A percentile compares a stretch with the other conserved stretches of the same genome.
phyloP scores from a whole-genome alignment of 805 yeast species.

The Candida vartiovaarae region DNA sequence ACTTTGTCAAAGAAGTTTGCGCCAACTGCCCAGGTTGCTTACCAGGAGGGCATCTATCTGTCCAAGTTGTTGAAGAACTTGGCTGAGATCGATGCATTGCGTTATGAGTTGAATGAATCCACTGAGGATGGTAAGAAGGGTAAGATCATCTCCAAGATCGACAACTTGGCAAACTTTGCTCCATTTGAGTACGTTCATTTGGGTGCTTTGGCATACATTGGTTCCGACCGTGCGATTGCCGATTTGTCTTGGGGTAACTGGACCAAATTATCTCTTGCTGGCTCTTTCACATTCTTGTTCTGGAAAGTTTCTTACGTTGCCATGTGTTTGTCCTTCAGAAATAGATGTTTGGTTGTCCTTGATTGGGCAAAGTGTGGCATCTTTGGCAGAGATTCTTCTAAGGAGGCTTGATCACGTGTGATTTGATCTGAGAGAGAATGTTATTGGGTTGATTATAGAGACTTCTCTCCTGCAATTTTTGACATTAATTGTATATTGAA shows the following conservation, averaged over 20 bases:
- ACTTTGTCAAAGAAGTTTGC: slow-evolving; percentile 81
- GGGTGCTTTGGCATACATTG: slow-evolving; percentile 93
- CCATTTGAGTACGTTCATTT: slow-evolving; percentile 80
- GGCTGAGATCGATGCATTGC: slow-evolving; percentile 52
- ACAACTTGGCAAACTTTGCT: slow-evolving; percentile 39
- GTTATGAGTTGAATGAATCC: slow-evolving; percentile 32
- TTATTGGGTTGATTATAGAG: slow-evolving; percentile 1
- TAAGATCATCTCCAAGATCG: slow-evolving; percentile 26
- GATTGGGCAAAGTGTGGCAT: slow-evolving; percentile 87
- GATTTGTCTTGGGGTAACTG: slow-evolving; percentile 77
- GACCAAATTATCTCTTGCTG: slow-evolving; percentile 76
- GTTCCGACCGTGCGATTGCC: slow-evolving; percentile 90
- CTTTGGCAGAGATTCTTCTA: slow-evolving; percentile 79
- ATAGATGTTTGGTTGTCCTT: slow-evolving; percentile 74
- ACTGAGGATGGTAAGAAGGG: slow-evolving; percentile 34
- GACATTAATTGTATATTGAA: too few species aligned
- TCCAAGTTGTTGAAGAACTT: slow-evolving; percentile 64
- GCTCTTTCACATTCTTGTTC: slow-evolving; percentile 80
- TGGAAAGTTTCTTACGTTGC: slow-evolving; percentile 93
- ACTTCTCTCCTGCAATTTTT: too few species aligned
- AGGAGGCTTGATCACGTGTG: slow-evolving; percentile 13
- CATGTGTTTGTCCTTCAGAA: slow-evolving; percentile 86
- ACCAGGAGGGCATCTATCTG: slow-evolving; percentile 84
- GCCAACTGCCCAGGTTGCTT: slow-evolving; percentile 97
- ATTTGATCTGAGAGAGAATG: neutral